phyloP scores from a whole-genome alignment of 169 alveolate genomes.

The Plasmodium vivax region DNA sequence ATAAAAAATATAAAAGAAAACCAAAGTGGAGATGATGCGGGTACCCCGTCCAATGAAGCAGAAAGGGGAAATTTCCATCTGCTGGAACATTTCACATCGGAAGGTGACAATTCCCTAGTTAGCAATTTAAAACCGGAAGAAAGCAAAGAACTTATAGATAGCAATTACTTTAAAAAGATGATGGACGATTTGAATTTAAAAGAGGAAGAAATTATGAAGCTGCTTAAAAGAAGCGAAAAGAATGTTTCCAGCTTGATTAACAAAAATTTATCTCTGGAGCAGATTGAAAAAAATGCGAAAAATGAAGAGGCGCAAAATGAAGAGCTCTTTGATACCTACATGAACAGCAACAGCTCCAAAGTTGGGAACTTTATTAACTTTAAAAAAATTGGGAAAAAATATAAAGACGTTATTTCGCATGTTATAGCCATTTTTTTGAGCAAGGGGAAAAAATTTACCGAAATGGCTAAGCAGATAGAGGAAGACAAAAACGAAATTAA shows the following conservation, averaged over 20 bases:
- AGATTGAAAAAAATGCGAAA: conserved; percentile 55
- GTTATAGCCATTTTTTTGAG: conserved; percentile 27
- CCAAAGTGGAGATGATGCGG: neutral
- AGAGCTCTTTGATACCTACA: conserved; percentile 48
- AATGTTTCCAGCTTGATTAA: conserved; percentile 54
- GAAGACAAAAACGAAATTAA: conserved; percentile 18
- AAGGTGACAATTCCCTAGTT: conserved; percentile 21
- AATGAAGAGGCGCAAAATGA: conserved; percentile 51
- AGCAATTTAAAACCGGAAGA: conserved; percentile 56
- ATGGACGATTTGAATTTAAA: conserved; percentile 48
- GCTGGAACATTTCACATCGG: conserved; percentile 7
- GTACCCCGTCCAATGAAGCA: neutral
- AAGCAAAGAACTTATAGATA: conserved; percentile 53
- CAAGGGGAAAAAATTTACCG: conserved; percentile 19
- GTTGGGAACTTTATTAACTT: conserved; percentile 39
- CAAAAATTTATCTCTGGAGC: conserved; percentile 49
- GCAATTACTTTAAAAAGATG: conserved; percentile 40
- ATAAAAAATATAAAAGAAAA: conserved; percentile 18
- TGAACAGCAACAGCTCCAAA: conserved; percentile 34
- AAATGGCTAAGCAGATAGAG: conserved; percentile 30
- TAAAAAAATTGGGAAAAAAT: conserved; percentile 66
- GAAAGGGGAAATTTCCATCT: conserved; percentile 14
- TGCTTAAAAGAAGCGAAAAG: conserved; percentile 38
- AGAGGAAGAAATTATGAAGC: conserved; percentile 42
- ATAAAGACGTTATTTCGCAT: conserved; percentile 51